Evolutionary conservation across 1,284 basidiomycete species (phyloP).

Genomic region (Ceratobasidium papillatum): DNA sequence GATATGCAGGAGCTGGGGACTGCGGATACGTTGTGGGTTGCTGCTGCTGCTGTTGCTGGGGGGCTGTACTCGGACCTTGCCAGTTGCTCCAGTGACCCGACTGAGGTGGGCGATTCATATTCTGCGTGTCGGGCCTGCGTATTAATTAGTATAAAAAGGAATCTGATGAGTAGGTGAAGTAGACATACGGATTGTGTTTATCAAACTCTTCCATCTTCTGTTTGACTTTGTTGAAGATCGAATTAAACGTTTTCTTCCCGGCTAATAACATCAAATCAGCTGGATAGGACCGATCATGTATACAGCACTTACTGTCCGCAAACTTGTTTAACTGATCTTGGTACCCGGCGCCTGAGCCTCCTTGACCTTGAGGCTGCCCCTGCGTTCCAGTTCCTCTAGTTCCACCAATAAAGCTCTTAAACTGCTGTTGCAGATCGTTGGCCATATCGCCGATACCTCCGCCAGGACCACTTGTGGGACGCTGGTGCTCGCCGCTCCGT

Average conservation of each 20-base stretch:
- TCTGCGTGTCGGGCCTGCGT: constrained; percentile 29
- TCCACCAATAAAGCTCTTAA: constrained; percentile 41
- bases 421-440: constrained; percentile 28
- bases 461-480: constrained; percentile 1
- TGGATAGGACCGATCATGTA: background rate
- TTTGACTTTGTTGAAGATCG: constrained; percentile 74
- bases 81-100: constrained; percentile 38
- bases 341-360: constrained; percentile 49
- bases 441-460: constrained; percentile 37
- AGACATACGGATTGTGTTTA: constrained; percentile 31
- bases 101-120: constrained; percentile 35
- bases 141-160: background rate
- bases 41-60: background rate
- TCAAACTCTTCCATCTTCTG: constrained; percentile 83
- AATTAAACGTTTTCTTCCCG: constrained; percentile 78
- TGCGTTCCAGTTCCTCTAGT: constrained; percentile 51
- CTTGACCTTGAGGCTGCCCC: constrained; percentile 63
- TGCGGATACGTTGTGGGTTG: constrained; percentile 19
- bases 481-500: constrained; percentile 39
- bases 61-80: constrained; percentile 14
- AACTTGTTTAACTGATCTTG: constrained; percentile 75
- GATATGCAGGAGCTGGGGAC: constrained; percentile 12
- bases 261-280: constrained; percentile 54
- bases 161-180: background rate
- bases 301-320: constrained; percentile 69